Conservation (phyloP, 805 yeast genomes). For the Yamadazyma sp. region DNA sequence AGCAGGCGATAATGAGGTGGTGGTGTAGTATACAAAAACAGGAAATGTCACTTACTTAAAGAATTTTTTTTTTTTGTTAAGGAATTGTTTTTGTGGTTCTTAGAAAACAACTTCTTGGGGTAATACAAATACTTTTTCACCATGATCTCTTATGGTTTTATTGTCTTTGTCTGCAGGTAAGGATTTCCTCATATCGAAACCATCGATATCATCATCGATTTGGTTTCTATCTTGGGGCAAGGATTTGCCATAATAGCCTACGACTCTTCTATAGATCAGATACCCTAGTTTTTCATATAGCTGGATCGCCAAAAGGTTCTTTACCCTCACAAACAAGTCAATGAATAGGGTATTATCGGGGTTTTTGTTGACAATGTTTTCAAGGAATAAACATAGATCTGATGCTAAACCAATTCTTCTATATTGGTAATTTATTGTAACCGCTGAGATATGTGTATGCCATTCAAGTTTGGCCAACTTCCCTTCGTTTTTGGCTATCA, state of each 20-base stretch:
- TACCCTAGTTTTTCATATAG: constrained; percentile 87
- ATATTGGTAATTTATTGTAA: constrained; percentile 79
- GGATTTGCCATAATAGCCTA: constrained; percentile 74
- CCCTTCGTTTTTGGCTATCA: constrained; percentile 98
- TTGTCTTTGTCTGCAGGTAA: constrained; percentile 53
- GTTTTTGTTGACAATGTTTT: constrained; percentile 62
- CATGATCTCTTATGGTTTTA: constrained; percentile 57
- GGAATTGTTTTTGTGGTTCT: too few species aligned
- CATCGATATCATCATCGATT: constrained; percentile 70
- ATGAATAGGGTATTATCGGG: constrained; percentile 81
- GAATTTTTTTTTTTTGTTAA: too few species aligned
- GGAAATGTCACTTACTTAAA: too few species aligned
- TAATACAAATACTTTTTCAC: constrained; percentile 54
- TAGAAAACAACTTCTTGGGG: constrained; percentile 68
- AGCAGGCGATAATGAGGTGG: too few species aligned
- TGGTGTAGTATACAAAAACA: too few species aligned
- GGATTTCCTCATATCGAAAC: constrained; percentile 79
- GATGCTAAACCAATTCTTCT: constrained; percentile 86
- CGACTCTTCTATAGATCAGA: constrained; percentile 78
- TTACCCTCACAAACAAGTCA: constrained; percentile 88
- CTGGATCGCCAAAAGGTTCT: constrained; percentile 73
- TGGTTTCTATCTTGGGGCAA: constrained; percentile 46
- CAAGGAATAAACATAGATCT: constrained; percentile 68
- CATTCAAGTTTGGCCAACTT: constrained; percentile 61
- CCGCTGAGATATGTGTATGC: constrained; percentile 97